A percentile compares a stretch with the other conserved stretches of the same genome.
Conservation (phyloP, 257 asterid species). For the Plantago major region DNA sequence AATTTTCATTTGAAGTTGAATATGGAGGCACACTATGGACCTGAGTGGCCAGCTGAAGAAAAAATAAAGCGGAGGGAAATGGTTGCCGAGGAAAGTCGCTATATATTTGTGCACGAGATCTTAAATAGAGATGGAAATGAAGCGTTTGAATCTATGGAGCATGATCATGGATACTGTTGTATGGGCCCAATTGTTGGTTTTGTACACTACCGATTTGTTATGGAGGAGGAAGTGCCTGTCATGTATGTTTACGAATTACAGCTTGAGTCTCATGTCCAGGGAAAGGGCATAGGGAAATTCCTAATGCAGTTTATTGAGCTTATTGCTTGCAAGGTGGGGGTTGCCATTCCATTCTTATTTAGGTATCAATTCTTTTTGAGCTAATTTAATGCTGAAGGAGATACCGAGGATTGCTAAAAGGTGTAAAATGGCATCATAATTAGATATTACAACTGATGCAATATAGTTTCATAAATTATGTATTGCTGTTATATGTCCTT, state of each 20-base stretch:
- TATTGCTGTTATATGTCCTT: no score
- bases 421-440: background rate
- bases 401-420: constrained; percentile 12
- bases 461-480: no score
- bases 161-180: constrained; percentile 25
- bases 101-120: constrained; percentile 61
- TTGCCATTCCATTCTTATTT: constrained; percentile 8
- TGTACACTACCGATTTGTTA: constrained; percentile 67
- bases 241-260: constrained; percentile 88
- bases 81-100: constrained; percentile 71
- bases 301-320: constrained; percentile 74
- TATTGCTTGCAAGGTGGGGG: constrained; percentile 67
- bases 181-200: constrained; percentile 60
- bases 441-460: no score
- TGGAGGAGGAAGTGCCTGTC: constrained; percentile 92
- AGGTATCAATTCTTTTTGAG: constrained; percentile 1
- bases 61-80: constrained; percentile 79
- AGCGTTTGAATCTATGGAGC: constrained; percentile 21
- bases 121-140: constrained; percentile 28
- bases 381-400: background rate
- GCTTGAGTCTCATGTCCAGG: constrained; percentile 72
- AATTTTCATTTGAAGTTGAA: constrained; percentile 40
- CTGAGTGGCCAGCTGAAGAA: constrained; percentile 88
- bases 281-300: constrained; percentile 78
- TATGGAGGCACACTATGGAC: constrained; percentile 79